phyloP scores from a whole-genome alignment of 768 basidiomycete genomes.

The Hirschioporus abietinus region DNA sequence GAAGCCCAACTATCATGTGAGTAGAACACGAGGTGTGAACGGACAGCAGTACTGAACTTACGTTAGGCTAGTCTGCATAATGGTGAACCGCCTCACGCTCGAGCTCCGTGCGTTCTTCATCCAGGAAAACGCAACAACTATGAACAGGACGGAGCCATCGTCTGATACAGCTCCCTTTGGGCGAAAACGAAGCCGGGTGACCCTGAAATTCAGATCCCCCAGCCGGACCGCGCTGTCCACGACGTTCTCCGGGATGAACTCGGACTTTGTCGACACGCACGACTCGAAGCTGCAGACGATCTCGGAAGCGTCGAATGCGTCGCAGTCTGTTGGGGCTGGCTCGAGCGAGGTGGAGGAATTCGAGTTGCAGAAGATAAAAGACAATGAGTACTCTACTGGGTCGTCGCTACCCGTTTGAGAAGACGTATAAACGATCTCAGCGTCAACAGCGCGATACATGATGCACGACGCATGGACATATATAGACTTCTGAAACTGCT shows the following conservation, averaged over 20 bases:
- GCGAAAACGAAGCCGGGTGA: not conserved
- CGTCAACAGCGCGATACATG: no score
- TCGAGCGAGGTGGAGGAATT: not conserved
- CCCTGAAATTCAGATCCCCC: not conserved
- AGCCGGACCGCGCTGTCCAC: not conserved
- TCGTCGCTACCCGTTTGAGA: not conserved
- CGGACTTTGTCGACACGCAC: not conserved
- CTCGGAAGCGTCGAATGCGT: not conserved
- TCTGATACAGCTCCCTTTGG: not conserved
- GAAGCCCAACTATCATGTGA: not conserved
- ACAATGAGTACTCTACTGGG: no score
- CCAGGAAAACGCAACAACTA: not conserved
- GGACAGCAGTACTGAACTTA: not conserved
- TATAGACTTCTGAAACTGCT: no score
- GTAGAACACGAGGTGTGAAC: no score
- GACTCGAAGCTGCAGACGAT: not conserved
- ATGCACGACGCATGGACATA: no score
- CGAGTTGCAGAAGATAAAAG: not conserved
- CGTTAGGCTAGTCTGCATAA: not conserved
- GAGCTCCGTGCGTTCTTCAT: not conserved
- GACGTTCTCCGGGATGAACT: not conserved
- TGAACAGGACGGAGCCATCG: not conserved
- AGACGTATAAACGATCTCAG: not conserved
- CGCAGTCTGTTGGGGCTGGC: not conserved
- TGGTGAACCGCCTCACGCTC: constrained; percentile 1